Evolutionary conservation across 257 asterid species (phyloP), one percentile per base, ranked within the genome.

Genomic region (Echium plantagineum): DNA sequence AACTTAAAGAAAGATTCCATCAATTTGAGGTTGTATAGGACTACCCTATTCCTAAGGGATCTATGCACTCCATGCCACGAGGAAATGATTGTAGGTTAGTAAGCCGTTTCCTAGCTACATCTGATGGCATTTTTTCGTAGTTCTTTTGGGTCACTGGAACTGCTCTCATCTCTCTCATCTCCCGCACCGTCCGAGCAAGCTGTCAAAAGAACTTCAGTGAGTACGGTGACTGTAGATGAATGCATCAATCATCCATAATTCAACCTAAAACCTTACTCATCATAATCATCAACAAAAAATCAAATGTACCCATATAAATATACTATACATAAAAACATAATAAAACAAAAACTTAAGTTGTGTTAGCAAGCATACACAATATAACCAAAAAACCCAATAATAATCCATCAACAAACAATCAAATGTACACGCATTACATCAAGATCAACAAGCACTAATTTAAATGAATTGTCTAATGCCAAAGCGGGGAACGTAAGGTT

Each of bases 1-100:
- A 47, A 15, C 26, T 56, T 19, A n/a, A 55, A 31, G 13, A 28
- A 26, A 3, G 12, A 35, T 8, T 35, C 47, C 47, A 10, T 35
- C 47, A 59, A 19, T 60, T 59, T 58, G 55, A 63, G 65, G 57
- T 35, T 42, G 62, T 55, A 73, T 51, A 55, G 38, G 9, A 62
- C 69, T 88, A 91, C 98, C 98, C 98, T 74, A 91, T 76, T 68
- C 98, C 96, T 63, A 91, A 86, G 71, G 98, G 98, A 78, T 91
- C 98, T 73, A 91, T 83, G 85, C 93, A 88, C 71, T 91, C 98
- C 93, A 91, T 85, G 79, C 96, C 98, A 55, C 98, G 94, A 47
- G 98, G 98, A 69, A 91, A 94, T 9, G 98, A 91, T 60, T 81
- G 94, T 57, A 84, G 28, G 69, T 64, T 70, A 72, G 60, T 86